Evolutionary conservation across 805 yeast species (phyloP).

Genomic region (Zygoascus tannicola): DNA sequence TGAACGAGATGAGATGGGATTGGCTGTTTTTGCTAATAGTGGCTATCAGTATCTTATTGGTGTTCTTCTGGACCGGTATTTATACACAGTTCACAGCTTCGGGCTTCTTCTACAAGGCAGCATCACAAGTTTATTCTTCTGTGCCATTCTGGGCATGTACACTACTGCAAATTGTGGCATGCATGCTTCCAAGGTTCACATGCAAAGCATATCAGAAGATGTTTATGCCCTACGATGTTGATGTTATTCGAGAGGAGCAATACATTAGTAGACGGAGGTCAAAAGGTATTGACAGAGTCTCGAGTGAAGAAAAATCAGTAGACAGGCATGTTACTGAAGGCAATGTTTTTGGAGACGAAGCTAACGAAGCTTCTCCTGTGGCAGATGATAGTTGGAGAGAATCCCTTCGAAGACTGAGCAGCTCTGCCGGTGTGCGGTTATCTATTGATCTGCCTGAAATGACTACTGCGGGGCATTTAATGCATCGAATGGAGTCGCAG

Average conservation of each 20-base stretch:
- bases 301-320: background rate
- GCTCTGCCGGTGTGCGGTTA: background rate
- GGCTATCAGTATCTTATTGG: slow-evolving; percentile 44
- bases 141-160: slow-evolving; percentile 52
- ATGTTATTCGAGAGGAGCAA: slow-evolving; percentile 51
- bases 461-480: background rate
- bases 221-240: slow-evolving; percentile 52
- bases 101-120: slow-evolving; percentile 52
- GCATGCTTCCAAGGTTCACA: slow-evolving; percentile 51
- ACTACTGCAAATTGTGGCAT: slow-evolving; percentile 41
- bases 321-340: background rate
- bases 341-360: background rate
- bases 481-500: background rate
- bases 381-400: slow-evolving; percentile 1
- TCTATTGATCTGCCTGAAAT: slow-evolving; percentile 4
- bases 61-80: slow-evolving; percentile 65
- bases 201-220: slow-evolving; percentile 42
- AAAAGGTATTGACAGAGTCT: slow-evolving; percentile 8
- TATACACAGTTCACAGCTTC: slow-evolving; percentile 48
- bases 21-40: slow-evolving; percentile 48
- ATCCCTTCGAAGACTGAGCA: background rate
- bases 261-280: slow-evolving; percentile 36
- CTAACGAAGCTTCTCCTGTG: background rate
- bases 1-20: slow-evolving; percentile 66
- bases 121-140: slow-evolving; percentile 49